Evolutionary conservation across 108 stramenopile genomes (phyloP), one percentile per base, ranked within the genome.

Genomic region (Nitzschia sp.): DNA sequence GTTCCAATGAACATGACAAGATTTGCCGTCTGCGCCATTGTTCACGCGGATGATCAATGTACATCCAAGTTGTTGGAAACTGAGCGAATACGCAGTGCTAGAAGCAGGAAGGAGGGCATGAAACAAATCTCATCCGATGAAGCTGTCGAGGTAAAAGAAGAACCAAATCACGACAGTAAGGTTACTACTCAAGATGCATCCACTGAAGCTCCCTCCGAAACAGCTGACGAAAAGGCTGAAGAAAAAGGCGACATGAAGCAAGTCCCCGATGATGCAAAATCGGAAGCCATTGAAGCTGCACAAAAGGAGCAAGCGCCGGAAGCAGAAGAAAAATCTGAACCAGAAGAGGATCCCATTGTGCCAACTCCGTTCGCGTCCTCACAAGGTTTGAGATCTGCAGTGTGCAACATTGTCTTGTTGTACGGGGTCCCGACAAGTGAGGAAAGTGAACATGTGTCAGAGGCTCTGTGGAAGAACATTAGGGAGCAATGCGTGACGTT

Each of bases 1-100:
- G 91, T 92, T 26, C 91, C 91, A 10, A 80, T 92, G 71, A 81
- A 87, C 60, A 37, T 92, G 10, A 89, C 87, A 17, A 76, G 88
- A 26, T 89, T 82, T 71, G 85, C 83, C 10, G 68, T 92, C 29
- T 71, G 71, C n/a, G 85, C 80, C 21, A 68, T 92, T 41, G 80
- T 81, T 17, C 72, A 89, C 40, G 88, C 88, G n/a, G 85, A 89
- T 42, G 70, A 67, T 10, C 48, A 67, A 15, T 76, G 73, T 38
- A 74, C 88, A 17, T 69, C 82, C 10, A 42, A 59, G 9, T 41
- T 91, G 42, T 40, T 87, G 41, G 53, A 57, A 15, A 59, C 25
- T 38, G 82, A 80, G 39, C 63, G 43, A 64, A 10, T 12, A 34
- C 19, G 63, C 41, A 72, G 20, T 6, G 46, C 46, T 17, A 17